Base-by-base conservation (phyloP, 2,329 filamentous ascomycete species). In the Pyricularia pennisetigena region DNA sequence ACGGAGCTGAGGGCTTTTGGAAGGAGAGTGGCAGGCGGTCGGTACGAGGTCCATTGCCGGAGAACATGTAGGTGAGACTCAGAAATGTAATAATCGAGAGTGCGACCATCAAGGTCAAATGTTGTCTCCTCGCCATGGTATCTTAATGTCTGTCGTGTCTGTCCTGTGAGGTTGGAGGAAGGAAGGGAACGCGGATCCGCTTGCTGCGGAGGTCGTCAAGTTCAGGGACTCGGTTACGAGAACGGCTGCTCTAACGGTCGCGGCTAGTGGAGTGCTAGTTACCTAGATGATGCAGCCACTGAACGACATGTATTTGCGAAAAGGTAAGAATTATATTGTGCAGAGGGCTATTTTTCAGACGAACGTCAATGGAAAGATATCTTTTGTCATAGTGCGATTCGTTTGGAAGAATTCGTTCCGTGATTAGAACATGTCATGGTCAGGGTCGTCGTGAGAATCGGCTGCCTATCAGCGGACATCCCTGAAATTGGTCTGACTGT, bases 41-140 rank as follows among this genome's bases (percentile, higher is more conserved):
- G 64, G 66, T 61, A 64, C 62, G 67, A 6, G 35, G 30, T 28
- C 12, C 49, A 54, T 54, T 14, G n/a, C 54, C 54, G 2, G 87
- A 85, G 72, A 88, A 85, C 71, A 86, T 80, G 71, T 89, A 85
- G 59, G 85, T 84, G 69, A 91, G 72, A 73, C 85, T 82, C 68
- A 86, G 79, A 73, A 89, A 82, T 70, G 84, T 78, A 69, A 84
- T 79, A 72, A 87, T 80, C 71, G 82, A 82, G 71, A 89, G 74
- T 65, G 87, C 75, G 70, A 89, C 74, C 66, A 85, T 78, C 71
- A 85, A 74, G 32, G 85, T 80, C 69, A 88, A 75, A 72, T 86
- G 83, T 71, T 82, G 81, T 70, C 82, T 77, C 62, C 85, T 82
- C 70, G 84, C 81, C 85, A 87, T 87, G 68, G 32, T 41, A 16